Evolutionary conservation across 2,329 filamentous ascomycete genomes (phyloP), one percentile per base, ranked within the genome.

Genomic region (Chaetomiaceae sp.): DNA sequence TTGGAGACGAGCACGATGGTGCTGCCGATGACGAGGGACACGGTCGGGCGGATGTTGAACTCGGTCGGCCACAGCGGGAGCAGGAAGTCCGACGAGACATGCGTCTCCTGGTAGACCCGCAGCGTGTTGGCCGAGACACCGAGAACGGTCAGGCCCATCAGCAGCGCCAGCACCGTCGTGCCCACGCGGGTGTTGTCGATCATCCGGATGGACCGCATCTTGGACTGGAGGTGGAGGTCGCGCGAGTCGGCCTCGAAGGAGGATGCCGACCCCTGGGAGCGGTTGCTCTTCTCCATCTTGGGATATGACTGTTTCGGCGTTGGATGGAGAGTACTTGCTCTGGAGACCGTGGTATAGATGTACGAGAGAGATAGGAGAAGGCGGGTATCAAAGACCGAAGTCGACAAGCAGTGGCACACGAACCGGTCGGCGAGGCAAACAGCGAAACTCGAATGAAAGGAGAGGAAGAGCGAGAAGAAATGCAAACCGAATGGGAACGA

Each of bases 1-100:
- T 73, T 80, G 49, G 69, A 61, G 7, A 76, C 44, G 6, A 73
- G 60, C 8, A 81, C 68, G 37, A 82, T 62, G 27, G 66, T 62
- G 41, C 76, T 71, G 30, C 74, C 73, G 20, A 67, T 69, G 15
- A 81, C 69, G 20, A 81, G 65, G 8, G 77, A 74, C 24, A 76
- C 63, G 3, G 75, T 78, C 2, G 79, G 78, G 38, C 75, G 68
- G 27, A 79, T 58, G 58, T 82, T 72, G 57, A 83, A 77, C 24
- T 72, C 62, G 12, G 67, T 62, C 0, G 79, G 79, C 79, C 79
- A 83, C 39, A 83, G 58, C 1, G 77, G 68, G 15, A 82, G 68
- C 18, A 73, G 56, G 56, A 68, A 75, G 37, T 71, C 68, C 15
- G 60, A 58, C 1, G 73, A 56, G 14, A 76, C 59, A 46, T 73